These are phyloP conservation scores for Oidiodendron maius DNA, from an alignment of 495 filamentous ascomycete species.

Conservation along the genomic window DNA sequence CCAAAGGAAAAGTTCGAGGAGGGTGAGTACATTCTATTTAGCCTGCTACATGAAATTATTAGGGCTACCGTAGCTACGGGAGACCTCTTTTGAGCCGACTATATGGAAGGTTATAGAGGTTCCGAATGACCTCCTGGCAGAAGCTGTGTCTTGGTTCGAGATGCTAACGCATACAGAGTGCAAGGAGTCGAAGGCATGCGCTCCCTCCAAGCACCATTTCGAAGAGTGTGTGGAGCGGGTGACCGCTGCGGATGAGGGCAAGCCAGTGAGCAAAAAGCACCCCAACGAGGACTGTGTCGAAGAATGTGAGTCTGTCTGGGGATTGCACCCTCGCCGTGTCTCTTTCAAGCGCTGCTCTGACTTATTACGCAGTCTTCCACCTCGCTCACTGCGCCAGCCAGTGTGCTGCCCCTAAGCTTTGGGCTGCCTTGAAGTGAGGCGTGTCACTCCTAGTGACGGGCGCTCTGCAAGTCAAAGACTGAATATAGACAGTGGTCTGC, in stretches of 20 bases:
- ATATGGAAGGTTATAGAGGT: no score
- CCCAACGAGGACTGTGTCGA: conserved; percentile 91
- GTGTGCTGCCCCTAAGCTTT: conserved; percentile 96
- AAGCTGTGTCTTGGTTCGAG: background rate
- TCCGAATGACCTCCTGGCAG: no score
- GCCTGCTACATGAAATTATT: background rate
- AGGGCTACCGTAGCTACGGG: no score
- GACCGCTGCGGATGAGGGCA: conserved; percentile 55
- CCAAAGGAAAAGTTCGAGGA: conserved; percentile 83
- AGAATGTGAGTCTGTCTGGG: conserved; percentile 73
- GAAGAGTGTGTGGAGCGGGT: conserved; percentile 97
- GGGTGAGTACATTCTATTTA: conserved; percentile 56
- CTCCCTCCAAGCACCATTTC: conserved; percentile 90
- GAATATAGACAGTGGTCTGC: background rate
- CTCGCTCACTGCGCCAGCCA: conserved; percentile 85
- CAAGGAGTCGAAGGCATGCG: conserved; percentile 74
- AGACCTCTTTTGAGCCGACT: no score
- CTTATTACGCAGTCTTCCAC: conserved; percentile 74
- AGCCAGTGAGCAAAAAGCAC: conserved; percentile 47
- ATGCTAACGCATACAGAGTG: conserved; percentile 59
- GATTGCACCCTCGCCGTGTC: background rate
- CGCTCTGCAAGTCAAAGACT: no score
- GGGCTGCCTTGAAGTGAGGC: conserved; percentile 77
- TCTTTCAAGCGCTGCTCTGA: conserved; percentile 9
- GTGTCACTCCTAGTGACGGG: no score